phyloP scores from a whole-genome alignment of 768 basidiomycete species.

The Hysterangium stoloniferum region DNA sequence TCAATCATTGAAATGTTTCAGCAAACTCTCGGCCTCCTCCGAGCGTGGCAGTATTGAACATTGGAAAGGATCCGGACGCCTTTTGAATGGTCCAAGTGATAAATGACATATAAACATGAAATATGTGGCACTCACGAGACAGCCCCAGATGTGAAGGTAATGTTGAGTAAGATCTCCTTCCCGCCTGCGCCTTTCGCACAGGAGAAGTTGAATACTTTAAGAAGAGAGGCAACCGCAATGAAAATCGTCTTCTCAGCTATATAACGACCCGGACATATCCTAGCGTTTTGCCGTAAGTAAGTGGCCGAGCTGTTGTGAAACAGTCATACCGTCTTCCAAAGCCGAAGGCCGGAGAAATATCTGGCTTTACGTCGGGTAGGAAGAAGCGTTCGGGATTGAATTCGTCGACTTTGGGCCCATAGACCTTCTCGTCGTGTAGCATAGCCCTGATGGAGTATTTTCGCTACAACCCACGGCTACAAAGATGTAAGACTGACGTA shows the following conservation, averaged over 20 bases:
- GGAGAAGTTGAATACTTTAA: constrained; percentile 39
- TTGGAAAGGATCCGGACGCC: background rate
- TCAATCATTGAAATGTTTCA: background rate
- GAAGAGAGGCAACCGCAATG: constrained; percentile 36
- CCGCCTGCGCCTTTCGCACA: constrained; percentile 36
- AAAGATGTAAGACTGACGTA: background rate
- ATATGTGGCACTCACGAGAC: constrained; percentile 12
- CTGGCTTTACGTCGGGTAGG: background rate
- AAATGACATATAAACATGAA: background rate
- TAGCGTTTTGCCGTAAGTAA: constrained; percentile 13
- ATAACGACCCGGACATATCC: constrained; percentile 46
- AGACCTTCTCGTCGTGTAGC: constrained; percentile 9
- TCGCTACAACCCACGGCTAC: background rate
- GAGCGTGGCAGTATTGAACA: constrained; percentile 1
- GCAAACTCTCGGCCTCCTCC: background rate
- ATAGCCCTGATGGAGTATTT: constrained; percentile 2
- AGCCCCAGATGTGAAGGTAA: constrained; percentile 27
- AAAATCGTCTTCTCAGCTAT: constrained; percentile 44
- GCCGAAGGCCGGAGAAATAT: background rate
- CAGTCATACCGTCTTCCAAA: constrained; percentile 4
- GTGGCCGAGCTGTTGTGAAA: background rate
- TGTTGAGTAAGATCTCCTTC: constrained; percentile 28
- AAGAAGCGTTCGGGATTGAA: constrained; percentile 15
- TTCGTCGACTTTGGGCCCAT: constrained; percentile 8
- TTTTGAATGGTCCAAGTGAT: background rate